phyloP scores from a whole-genome alignment of 2,329 filamentous ascomycete species.

The Venturia effusa region DNA sequence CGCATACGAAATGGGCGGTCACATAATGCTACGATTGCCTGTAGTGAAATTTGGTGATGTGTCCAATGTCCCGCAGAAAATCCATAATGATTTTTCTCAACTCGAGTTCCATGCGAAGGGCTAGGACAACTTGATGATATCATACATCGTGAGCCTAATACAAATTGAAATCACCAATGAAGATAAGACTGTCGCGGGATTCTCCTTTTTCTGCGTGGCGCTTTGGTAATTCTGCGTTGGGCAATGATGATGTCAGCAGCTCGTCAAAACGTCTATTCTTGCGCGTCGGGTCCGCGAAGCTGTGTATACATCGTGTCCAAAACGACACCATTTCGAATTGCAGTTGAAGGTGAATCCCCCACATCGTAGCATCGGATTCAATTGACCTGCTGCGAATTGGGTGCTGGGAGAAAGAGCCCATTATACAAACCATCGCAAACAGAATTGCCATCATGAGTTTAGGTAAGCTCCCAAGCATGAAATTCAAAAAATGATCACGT shows the following conservation, averaged over 20 bases:
- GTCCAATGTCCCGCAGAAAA: too few relatives aligned
- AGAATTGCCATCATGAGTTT: background rate
- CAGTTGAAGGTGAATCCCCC: background rate
- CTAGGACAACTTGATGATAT: background rate
- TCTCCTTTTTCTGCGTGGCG: background rate
- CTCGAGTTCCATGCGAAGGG: too few relatives aligned
- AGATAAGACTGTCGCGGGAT: too few relatives aligned
- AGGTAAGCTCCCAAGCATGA: background rate
- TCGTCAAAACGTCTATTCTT: background rate
- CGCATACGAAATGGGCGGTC: too few relatives aligned
- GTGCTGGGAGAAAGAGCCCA: too few relatives aligned
- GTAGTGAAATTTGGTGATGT: too few relatives aligned
- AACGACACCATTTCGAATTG: background rate
- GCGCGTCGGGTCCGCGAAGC: background rate
- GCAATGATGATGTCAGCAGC: slow-evolving; percentile 1
- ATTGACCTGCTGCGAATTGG: too few relatives aligned
- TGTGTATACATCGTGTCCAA: background rate
- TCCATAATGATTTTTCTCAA: too few relatives aligned
- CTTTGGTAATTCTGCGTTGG: background rate
- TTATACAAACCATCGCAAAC: background rate
- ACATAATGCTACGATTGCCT: too few relatives aligned
- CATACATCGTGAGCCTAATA: background rate
- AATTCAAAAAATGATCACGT: background rate
- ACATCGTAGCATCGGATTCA: background rate
- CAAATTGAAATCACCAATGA: background rate